Evolutionary conservation across 2,329 filamentous ascomycete genomes (phyloP).

Genomic region (Verticillium nubilum): DNA sequence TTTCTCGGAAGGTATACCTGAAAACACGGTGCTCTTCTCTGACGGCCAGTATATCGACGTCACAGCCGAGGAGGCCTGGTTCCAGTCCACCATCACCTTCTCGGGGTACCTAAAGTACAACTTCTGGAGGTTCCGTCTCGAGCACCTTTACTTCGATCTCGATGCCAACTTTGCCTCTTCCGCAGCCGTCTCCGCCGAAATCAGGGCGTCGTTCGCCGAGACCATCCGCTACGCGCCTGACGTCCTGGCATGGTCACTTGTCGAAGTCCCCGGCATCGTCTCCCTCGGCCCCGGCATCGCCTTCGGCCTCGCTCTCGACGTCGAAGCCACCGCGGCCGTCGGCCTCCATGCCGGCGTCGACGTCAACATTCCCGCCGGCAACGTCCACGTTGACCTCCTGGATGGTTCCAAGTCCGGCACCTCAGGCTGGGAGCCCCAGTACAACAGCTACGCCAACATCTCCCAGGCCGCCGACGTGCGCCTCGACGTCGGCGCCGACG

Average conservation of each 20-base stretch:
- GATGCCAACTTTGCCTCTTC: slow-evolving; percentile 30
- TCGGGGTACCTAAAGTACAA: slow-evolving; percentile 36
- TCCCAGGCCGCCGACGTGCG: slow-evolving; percentile 23
- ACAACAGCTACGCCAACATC: slow-evolving; percentile 26
- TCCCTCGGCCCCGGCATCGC: slow-evolving; percentile 28
- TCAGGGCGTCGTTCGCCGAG: slow-evolving; percentile 25
- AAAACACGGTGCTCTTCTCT: slow-evolving; percentile 22
- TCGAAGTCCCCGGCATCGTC: slow-evolving; percentile 34
- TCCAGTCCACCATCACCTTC: slow-evolving; percentile 30
- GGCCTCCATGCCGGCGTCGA: slow-evolving; percentile 22
- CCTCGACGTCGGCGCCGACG: slow-evolving; percentile 24
- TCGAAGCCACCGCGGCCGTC: slow-evolving; percentile 26
- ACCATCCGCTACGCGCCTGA: slow-evolving; percentile 28
- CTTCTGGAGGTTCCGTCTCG: slow-evolving; percentile 24
- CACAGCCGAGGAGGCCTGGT: slow-evolving; percentile 25
- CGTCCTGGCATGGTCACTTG: slow-evolving; percentile 27
- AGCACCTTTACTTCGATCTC: slow-evolving; percentile 35
- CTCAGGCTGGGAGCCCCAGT: slow-evolving; percentile 30
- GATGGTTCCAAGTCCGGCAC: slow-evolving; percentile 19
- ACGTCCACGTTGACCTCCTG: slow-evolving; percentile 32
- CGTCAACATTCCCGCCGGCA: slow-evolving; percentile 26
- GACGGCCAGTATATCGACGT: slow-evolving; percentile 25
- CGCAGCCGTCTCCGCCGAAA: slow-evolving; percentile 27
- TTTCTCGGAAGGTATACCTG: slow-evolving; percentile 13
- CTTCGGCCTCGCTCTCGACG: slow-evolving; percentile 29